phyloP scores from a whole-genome alignment of 2,329 filamentous ascomycete genomes.

The Trichophaea hybrida region DNA sequence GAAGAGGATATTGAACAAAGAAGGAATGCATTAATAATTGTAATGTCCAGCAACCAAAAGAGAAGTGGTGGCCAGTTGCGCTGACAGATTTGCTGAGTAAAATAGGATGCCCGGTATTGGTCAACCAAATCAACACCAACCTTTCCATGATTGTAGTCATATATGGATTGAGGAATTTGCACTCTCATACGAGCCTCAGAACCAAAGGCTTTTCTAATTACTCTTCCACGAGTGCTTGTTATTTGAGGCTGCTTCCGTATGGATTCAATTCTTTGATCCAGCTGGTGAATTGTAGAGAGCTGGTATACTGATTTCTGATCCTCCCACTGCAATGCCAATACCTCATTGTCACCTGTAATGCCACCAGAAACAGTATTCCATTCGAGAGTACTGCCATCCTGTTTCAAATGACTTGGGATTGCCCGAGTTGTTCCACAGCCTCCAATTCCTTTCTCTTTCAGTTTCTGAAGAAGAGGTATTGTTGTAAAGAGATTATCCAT shows the following conservation, averaged over 20 bases:
- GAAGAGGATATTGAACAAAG: too few species aligned
- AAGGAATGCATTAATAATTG: not conserved
- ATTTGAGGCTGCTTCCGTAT: not conserved
- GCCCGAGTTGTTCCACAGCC: not conserved
- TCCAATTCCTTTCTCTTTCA: not conserved
- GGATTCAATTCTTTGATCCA: not conserved
- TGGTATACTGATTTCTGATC: not conserved
- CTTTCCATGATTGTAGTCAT: slow-evolving; percentile 10
- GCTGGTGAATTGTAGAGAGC: not conserved
- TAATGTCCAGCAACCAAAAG: slow-evolving; percentile 1
- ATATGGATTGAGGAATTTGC: not conserved
- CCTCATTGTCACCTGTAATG: not conserved
- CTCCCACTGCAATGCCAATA: not conserved
- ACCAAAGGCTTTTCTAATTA: not conserved
- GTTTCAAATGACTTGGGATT: not conserved
- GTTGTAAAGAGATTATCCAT: slow-evolving; percentile 1
- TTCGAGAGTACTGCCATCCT: not conserved
- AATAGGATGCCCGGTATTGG: slow-evolving; percentile 9
- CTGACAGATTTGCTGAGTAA: slow-evolving; percentile 1
- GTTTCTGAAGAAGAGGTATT: not conserved
- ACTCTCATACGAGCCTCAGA: not conserved
- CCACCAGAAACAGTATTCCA: not conserved
- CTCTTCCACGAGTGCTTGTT: not conserved
- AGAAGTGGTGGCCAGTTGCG: slow-evolving; percentile 5
- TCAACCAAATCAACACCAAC: slow-evolving; percentile 7